Evolutionary conservation across 73 alveolate genomes (phyloP).

Genomic region (Blepharisma japonicum): DNA sequence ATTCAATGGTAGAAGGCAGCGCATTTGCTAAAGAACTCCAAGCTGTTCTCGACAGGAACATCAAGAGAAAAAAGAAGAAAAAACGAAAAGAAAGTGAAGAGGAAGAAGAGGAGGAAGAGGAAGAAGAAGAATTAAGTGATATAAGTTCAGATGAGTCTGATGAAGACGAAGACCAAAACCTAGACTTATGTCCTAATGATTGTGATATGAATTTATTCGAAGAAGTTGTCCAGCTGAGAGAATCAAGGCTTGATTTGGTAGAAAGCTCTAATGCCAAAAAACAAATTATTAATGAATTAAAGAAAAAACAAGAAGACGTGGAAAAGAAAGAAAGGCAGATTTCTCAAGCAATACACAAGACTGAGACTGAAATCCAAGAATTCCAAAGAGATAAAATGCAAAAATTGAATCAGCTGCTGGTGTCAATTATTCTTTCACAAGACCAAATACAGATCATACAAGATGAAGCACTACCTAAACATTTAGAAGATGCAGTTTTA

Average conservation of each 20-base stretch:
- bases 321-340: conserved; percentile 40
- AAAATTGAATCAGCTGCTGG: conserved; percentile 72
- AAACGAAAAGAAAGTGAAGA: conserved; percentile 46
- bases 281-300: conserved; percentile 58
- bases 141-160: conserved; percentile 56
- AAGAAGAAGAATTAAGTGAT: conserved; percentile 51
- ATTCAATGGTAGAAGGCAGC: conserved; percentile 74
- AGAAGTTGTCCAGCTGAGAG: conserved; percentile 79
- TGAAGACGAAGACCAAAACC: conserved; percentile 81
- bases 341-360: conserved; percentile 55
- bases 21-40: conserved; percentile 67
- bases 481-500: conserved; percentile 49
- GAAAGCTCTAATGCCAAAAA: conserved; percentile 65
- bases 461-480: not conserved
- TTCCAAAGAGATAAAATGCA: conserved; percentile 82
- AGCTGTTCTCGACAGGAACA: conserved; percentile 63
- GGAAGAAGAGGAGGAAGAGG: conserved; percentile 65
- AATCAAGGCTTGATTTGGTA: conserved; percentile 61
- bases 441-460: conserved; percentile 22
- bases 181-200: conserved; percentile 78
- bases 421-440: conserved; percentile 30
- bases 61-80: conserved; percentile 55
- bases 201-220: conserved; percentile 77
- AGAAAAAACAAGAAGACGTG: conserved; percentile 55
- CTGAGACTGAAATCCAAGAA: conserved; percentile 78